Percentiles rank a stretch among this genome's conserved stretches.
Conservation (phyloP, 106 monocot species). For the Dendrobium chrysotoxum region DNA sequence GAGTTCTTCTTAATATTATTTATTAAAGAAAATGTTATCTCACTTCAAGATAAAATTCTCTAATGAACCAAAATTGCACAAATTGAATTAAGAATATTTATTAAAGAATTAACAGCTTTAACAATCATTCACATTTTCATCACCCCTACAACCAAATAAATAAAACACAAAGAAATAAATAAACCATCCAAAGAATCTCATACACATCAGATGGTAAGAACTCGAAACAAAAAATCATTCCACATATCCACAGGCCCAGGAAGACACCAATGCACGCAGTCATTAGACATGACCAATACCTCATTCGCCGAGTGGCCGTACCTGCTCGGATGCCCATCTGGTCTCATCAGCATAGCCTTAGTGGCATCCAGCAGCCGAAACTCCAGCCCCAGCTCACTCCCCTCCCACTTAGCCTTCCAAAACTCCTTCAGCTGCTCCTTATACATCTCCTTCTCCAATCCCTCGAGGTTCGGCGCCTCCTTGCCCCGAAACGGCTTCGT, state of each 20-base stretch:
- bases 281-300: conserved; percentile 4
- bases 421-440: conserved; percentile 30
- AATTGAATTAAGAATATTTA: no score
- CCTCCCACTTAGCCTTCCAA: conserved; percentile 12
- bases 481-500: conserved; percentile 15
- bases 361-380: conserved; percentile 20
- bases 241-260: conserved; percentile 29
- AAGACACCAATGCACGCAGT: conserved; percentile 40
- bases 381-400: conserved; percentile 9
- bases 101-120: no score
- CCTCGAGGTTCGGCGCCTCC: conserved; percentile 16
- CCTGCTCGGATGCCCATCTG: conserved; percentile 29
- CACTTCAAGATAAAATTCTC: no score
- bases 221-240: conserved; percentile 27
- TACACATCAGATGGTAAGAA: background rate
- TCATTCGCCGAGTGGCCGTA: conserved; percentile 18
- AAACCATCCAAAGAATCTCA: background rate
- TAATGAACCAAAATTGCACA: no score
- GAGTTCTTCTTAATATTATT: no score
- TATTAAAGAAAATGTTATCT: no score
- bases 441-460: conserved; percentile 15
- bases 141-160: background rate
- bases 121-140: no score
- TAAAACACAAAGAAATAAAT: background rate
- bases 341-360: conserved; percentile 23